These are phyloP conservation scores for Caloboletus firmus DNA, from an alignment of 1,284 basidiomycete species.

Conservation along the genomic window DNA sequence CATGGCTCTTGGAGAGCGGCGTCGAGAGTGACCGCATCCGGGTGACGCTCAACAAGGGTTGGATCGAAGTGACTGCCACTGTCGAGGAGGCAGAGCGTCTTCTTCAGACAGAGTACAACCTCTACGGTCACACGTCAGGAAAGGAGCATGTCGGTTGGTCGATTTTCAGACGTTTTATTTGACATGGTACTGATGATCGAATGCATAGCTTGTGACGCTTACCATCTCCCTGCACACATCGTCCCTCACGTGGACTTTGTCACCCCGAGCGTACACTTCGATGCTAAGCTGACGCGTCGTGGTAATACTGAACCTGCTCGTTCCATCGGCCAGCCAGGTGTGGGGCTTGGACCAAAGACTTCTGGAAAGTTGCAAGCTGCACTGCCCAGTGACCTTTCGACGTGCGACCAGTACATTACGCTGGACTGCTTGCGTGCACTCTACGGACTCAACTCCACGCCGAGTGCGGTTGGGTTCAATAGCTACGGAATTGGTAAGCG, in stretches of 20 bases:
- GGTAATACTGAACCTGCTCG: neutral
- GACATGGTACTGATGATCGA: conserved; percentile 11
- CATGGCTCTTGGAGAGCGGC: conserved; percentile 42
- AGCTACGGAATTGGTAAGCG: conserved; percentile 35
- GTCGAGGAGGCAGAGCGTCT: conserved; percentile 41
- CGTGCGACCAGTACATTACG: conserved; percentile 39
- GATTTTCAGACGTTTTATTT: conserved; percentile 7
- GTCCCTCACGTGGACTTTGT: conserved; percentile 34
- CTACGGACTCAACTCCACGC: conserved; percentile 36
- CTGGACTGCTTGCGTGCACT: conserved; percentile 39
- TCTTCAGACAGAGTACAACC: conserved; percentile 24
- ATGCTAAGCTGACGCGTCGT: conserved; percentile 22
- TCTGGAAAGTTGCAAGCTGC: conserved; percentile 14
- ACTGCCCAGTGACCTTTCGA: conserved; percentile 17
- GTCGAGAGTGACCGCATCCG: conserved; percentile 34
- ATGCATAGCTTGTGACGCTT: conserved; percentile 27
- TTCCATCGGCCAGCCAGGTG: conserved; percentile 14
- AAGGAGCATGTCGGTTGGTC: conserved; percentile 40
- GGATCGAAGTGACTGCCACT: conserved; percentile 42
- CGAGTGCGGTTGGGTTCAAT: conserved; percentile 32
- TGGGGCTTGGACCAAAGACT: conserved; percentile 23
- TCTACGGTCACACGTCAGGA: conserved; percentile 40
- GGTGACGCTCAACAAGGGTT: conserved; percentile 32
- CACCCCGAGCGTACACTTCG: conserved; percentile 28
- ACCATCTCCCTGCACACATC: conserved; percentile 27